Evolutionary conservation across 2,329 filamentous ascomycete genomes (phyloP), one percentile per base, ranked within the genome.

Genomic region (Aureobasidium sp.): DNA sequence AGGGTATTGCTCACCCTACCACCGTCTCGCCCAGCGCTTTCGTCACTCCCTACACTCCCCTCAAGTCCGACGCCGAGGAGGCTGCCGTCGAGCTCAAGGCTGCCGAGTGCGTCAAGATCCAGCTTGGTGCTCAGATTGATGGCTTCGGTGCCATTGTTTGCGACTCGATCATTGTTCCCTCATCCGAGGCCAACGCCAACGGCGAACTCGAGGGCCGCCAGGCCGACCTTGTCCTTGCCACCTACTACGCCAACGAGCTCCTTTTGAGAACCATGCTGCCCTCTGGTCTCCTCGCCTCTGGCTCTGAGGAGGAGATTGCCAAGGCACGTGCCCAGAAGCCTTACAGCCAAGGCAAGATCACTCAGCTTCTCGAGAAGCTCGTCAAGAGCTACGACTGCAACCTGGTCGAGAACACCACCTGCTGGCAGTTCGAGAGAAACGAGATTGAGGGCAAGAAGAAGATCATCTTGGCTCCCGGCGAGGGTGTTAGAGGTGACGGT

Each of bases 371-470:
- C 56, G 91, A 97, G 78, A 97, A 94, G 83, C 85, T 97, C 49
- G 89, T 87, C 73, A 91, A 95, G 80, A 83, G 85, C 69, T 99
- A 95, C 77, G 92, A 90, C 65, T 92, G 89, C 82, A 95, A 87
- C 75, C 80, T 97, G 29, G 91, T 99, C 62, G 94, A 99, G 84
- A 96, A 92, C 83, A 99, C 94, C 66, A 99, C 94, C 47, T 96
- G 90, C 72, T 99, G 94, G 92, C 79, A 91, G 64, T 97, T 99
- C 75, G 91, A 91, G 73, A 89, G 90, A 75, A 96, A 97, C 78
- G 94, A 99, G 78, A 97, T 99, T 67, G 94, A 99, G 81, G 89
- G 90, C 71, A 87, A 88, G 82, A 97, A 97, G 87, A 97, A 97
- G 86, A 96, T 99, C 72, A 94, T 99, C 68, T 81, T 99, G 63